Conservation (phyloP, 345 rosid species). For the Lumnitzera littorea region DNA sequence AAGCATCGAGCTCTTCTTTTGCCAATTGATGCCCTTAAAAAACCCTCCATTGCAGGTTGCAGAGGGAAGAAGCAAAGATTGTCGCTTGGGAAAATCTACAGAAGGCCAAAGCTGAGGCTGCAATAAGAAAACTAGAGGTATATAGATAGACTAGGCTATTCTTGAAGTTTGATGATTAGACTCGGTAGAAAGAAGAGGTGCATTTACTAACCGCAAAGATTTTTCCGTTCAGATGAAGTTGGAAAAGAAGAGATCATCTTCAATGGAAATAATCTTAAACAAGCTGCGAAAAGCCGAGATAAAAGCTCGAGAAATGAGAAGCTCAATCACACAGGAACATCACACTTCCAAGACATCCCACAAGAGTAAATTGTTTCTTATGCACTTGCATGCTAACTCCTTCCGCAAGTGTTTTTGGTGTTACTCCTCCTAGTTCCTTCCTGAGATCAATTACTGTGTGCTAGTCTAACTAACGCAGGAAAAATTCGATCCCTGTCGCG, state of each 20-base stretch:
- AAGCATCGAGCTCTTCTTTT: too few species aligned
- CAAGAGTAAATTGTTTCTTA: not conserved
- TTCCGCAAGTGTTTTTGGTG: constrained; percentile 6
- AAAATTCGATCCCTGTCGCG: too few species aligned
- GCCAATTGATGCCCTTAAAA: not conserved
- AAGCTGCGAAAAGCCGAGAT: constrained; percentile 57
- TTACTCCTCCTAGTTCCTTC: not conserved
- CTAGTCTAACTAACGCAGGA: too few species aligned
- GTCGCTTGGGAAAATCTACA: constrained; percentile 96
- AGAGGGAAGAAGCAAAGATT: constrained; percentile 87
- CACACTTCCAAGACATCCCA: constrained; percentile 4
- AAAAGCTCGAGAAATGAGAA: constrained; percentile 77
- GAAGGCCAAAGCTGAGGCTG: constrained; percentile 97
- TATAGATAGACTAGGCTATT: not conserved
- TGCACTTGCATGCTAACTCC: constrained; percentile 1
- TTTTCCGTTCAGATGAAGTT: constrained; percentile 52
- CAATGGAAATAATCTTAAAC: constrained; percentile 74
- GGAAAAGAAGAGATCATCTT: constrained; percentile 81
- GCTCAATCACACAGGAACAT: constrained; percentile 19
- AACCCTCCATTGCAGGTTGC: constrained; percentile 35
- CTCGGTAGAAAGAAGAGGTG: not conserved
- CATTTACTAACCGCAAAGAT: too few species aligned
- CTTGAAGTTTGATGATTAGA: not conserved
- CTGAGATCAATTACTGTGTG: too few species aligned
- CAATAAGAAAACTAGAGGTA: constrained; percentile 87